A percentile compares a stretch with the other conserved stretches of the same genome.
These are phyloP conservation scores for Penicillium egyptiacum DNA, from an alignment of 495 filamentous ascomycete genomes.

Conservation along the genomic window DNA sequence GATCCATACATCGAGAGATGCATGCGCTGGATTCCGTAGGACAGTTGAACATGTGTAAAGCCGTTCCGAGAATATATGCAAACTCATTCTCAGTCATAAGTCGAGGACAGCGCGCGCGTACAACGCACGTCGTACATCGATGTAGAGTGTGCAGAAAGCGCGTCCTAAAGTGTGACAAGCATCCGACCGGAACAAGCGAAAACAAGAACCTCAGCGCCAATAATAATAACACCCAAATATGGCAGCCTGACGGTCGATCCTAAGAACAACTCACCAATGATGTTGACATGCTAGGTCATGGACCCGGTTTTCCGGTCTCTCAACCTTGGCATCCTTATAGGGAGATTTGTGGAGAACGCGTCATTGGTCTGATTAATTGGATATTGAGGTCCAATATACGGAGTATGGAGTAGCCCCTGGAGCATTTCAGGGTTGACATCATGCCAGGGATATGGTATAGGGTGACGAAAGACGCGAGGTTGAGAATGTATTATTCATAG, in stretches of 20 bases:
- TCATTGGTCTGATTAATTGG: conserved; percentile 12
- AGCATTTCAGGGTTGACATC: conserved; percentile 9
- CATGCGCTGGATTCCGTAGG: background rate
- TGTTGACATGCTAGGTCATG: background rate
- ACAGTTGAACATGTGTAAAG: background rate
- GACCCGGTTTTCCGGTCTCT: conserved; percentile 11
- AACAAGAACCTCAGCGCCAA: background rate
- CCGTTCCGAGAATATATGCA: background rate
- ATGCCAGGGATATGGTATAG: conserved; percentile 9
- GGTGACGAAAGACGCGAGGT: background rate
- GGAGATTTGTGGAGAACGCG: conserved; percentile 20
- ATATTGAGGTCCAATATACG: background rate
- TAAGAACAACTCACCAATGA: conserved; percentile 15
- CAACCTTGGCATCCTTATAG: conserved; percentile 18
- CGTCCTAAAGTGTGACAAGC: background rate
- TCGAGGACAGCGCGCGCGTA: background rate
- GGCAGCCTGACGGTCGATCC: conserved; percentile 12
- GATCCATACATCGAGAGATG: background rate
- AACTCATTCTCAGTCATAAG: background rate
- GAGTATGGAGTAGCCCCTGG: background rate
- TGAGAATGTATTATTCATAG: background rate
- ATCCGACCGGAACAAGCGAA: background rate
- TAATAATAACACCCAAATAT: background rate
- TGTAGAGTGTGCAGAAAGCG: background rate
- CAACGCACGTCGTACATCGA: background rate